Evolutionary conservation across 768 basidiomycete species (phyloP).

Genomic region (Russula sp.): DNA sequence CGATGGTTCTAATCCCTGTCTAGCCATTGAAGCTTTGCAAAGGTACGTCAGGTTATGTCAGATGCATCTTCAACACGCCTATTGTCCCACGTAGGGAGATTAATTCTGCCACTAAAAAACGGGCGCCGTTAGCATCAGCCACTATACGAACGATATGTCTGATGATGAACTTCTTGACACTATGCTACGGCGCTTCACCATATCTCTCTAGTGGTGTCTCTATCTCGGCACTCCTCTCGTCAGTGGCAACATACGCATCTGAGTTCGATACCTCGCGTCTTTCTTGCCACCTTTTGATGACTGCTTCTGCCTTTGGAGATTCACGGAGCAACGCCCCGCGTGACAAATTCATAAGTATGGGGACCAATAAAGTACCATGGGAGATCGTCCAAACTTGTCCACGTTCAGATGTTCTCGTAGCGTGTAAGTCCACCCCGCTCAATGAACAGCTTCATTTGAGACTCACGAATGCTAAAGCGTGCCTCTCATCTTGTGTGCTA

Average conservation of each 20-base stretch:
- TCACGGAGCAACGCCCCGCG: not conserved
- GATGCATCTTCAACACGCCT: not conserved
- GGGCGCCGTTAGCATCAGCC: not conserved
- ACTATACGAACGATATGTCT: constrained; percentile 2
- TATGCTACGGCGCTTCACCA: constrained; percentile 3
- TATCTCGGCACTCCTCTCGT: constrained; percentile 1
- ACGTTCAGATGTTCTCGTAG: constrained; percentile 34
- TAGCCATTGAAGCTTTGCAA: constrained; percentile 4
- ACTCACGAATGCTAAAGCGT: constrained; percentile 14
- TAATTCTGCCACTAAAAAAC: not conserved
- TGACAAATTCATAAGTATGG: not conserved
- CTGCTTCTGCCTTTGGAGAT: not conserved
- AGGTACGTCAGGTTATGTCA: not conserved
- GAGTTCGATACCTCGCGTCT: not conserved
- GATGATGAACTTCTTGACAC: constrained; percentile 15
- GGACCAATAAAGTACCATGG: not conserved
- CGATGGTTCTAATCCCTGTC: not conserved
- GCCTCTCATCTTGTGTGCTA: constrained; percentile 32
- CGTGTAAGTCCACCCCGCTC: constrained; percentile 34
- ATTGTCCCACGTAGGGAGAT: not conserved
- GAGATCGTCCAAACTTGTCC: constrained; percentile 17
- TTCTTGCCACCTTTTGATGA: constrained; percentile 8
- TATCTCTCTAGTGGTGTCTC: not conserved
- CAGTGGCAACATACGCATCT: not conserved
- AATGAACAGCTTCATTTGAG: not conserved